phyloP scores from a whole-genome alignment of 345 rosid genomes.

The Carallia brachiata region DNA sequence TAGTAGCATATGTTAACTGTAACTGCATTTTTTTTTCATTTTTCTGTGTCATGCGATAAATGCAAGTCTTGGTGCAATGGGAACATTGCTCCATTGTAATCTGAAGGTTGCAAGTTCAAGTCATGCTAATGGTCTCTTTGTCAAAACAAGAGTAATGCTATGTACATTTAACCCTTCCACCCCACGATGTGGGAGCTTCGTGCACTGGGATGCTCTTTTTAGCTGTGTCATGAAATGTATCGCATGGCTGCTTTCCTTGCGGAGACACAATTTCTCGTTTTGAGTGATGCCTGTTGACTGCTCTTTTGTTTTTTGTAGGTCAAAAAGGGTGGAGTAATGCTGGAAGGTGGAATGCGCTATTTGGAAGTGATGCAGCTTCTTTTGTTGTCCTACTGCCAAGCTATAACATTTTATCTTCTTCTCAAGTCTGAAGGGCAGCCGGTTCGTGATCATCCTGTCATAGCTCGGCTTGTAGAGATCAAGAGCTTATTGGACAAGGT shows the following conservation, averaged over 20 bases:
- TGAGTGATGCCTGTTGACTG: neutral
- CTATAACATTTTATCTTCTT: conserved; percentile 86
- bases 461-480: conserved; percentile 82
- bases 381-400: conserved; percentile 77
- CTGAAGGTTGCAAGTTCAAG: too few relatives aligned
- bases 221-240: too few relatives aligned
- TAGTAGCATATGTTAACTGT: neutral
- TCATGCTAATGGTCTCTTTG: too few relatives aligned
- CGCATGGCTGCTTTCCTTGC: too few relatives aligned
- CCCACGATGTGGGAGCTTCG: too few relatives aligned
- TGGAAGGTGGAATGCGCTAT: conserved; percentile 56
- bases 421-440: conserved; percentile 91
- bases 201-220: too few relatives aligned
- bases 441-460: conserved; percentile 87
- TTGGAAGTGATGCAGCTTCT: conserved; percentile 82
- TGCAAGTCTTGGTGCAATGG: too few relatives aligned
- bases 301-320: conserved; percentile 38
- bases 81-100: too few relatives aligned
- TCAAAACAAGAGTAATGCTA: too few relatives aligned
- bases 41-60: neutral
- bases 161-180: too few relatives aligned
- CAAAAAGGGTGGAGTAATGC: conserved; percentile 37
- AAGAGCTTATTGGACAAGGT: conserved; percentile 81
- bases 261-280: neutral
- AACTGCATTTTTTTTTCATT: neutral